Conservation (phyloP, 371 early-diverging fungal genomes). For the Mortierella sp. region DNA sequence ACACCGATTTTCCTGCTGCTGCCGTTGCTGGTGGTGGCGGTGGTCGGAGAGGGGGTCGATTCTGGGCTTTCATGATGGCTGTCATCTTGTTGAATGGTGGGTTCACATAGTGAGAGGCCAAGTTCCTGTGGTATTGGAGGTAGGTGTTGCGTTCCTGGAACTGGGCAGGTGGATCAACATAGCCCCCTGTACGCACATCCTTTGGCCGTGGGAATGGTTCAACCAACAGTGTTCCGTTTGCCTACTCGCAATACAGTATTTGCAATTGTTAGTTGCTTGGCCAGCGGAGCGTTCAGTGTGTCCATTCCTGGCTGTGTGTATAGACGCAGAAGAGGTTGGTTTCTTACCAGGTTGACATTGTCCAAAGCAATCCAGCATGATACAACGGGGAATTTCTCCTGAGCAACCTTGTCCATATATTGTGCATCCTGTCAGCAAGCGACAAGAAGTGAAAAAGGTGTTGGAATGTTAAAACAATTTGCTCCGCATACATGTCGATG, state of each 20-base stretch:
- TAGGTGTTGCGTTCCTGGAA: constrained; percentile 9
- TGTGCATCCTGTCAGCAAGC: constrained; percentile 31
- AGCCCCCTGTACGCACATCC: not conserved
- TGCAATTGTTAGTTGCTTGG: not conserved
- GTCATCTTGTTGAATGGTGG: constrained; percentile 12
- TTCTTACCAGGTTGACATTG: constrained; percentile 32
- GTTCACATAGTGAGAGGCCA: constrained; percentile 30
- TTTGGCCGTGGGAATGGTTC: constrained; percentile 39
- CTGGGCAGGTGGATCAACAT: constrained; percentile 4
- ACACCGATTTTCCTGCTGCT: not conserved
- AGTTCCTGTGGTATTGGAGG: constrained; percentile 20
- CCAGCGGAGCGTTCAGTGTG: not conserved
- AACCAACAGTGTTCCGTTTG: constrained; percentile 41
- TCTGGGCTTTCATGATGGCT: constrained; percentile 14
- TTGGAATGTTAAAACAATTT: not conserved
- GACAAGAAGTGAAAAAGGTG: not conserved
- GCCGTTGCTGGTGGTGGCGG: not conserved
- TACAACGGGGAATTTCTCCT: constrained; percentile 24
- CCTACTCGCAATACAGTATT: constrained; percentile 7
- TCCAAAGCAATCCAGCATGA: constrained; percentile 54
- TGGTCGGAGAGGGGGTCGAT: not conserved
- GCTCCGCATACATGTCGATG: not conserved
- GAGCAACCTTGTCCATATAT: constrained; percentile 43
- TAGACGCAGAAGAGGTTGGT: not conserved
- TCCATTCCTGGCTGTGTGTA: not conserved